Percentiles rank a stretch among this genome's conserved stretches.
Conservation (phyloP, 768 basidiomycete species). For the Pleurotus citrinopileatus region DNA sequence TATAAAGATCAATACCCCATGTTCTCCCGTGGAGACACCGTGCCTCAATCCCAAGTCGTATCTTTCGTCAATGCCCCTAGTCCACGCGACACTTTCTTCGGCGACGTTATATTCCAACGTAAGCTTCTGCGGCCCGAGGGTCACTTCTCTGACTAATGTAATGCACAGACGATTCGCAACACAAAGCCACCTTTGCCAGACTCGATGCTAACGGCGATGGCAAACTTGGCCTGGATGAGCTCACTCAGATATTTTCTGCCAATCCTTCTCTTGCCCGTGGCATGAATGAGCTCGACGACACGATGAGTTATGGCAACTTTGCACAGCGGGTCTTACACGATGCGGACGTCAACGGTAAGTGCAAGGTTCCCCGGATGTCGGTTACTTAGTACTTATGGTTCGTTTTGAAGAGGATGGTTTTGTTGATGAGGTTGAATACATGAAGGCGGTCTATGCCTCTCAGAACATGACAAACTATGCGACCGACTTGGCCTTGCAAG, state of each 20-base stretch:
- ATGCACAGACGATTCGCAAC: conserved; percentile 4
- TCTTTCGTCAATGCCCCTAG: conserved; percentile 3
- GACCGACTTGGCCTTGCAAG: background rate
- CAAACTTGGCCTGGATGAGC: background rate
- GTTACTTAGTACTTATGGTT: background rate
- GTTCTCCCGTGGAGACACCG: conserved; percentile 1
- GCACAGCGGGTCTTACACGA: background rate
- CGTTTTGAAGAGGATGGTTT: background rate
- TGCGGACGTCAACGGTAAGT: background rate
- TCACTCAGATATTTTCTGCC: background rate
- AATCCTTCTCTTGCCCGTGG: background rate
- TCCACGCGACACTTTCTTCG: conserved; percentile 5
- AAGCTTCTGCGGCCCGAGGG: background rate
- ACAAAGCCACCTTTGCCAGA: conserved; percentile 3
- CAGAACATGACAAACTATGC: conserved; percentile 1
- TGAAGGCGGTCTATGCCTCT: background rate
- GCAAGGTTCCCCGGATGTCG: background rate
- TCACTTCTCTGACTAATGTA: background rate
- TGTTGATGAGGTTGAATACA: background rate
- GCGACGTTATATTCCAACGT: conserved; percentile 7
- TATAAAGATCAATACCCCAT: background rate
- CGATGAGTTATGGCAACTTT: background rate
- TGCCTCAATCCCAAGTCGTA: conserved; percentile 2
- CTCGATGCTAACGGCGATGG: conserved; percentile 8
- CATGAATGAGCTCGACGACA: background rate